phyloP scores from a whole-genome alignment of 352 stramenopile species.

The Aphanomyces stellatus region DNA sequence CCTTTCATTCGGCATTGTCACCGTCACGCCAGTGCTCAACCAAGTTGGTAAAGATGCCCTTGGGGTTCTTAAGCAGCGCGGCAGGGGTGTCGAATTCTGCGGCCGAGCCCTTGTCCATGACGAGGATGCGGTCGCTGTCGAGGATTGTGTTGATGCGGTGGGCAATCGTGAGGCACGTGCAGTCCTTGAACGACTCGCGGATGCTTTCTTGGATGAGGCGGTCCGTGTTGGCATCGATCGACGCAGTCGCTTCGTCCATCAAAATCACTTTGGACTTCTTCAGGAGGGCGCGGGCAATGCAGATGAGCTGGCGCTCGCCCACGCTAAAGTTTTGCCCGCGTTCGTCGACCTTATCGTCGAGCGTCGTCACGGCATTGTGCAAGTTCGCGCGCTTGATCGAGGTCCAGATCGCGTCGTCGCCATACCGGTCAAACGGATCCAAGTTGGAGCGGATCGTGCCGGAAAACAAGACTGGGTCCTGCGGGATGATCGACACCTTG shows the following conservation, averaged over 20 bases:
- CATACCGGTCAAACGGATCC: conserved; percentile 78
- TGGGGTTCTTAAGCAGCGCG: conserved; percentile 55
- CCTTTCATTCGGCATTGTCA: no score
- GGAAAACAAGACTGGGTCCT: conserved; percentile 93
- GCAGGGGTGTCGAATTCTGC: conserved; percentile 85
- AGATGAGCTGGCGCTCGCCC: conserved; percentile 94
- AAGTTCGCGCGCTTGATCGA: conserved; percentile 69
- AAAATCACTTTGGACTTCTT: conserved; percentile 89
- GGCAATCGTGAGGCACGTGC: conserved; percentile 91
- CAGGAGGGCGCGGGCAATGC: conserved; percentile 91
- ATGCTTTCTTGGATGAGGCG: conserved; percentile 59
- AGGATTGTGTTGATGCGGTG: conserved; percentile 91
- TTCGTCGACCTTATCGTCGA: conserved; percentile 88
- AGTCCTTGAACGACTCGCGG: conserved; percentile 75
- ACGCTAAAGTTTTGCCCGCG: conserved; percentile 94
- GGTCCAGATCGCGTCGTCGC: conserved; percentile 47
- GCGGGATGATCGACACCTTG: conserved; percentile 86
- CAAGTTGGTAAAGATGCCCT: conserved; percentile 69
- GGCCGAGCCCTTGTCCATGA: conserved; percentile 84
- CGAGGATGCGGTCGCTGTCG: conserved; percentile 84
- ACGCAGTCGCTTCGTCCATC: conserved; percentile 97
- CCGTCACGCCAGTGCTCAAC: conserved; percentile 69
- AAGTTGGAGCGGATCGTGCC: conserved; percentile 84
- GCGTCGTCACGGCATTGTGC: conserved; percentile 36
- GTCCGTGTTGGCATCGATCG: conserved; percentile 75